A percentile compares a stretch with the other conserved stretches of the same genome.
Evolutionary conservation across 1,139 yeast species (phyloP).

Genomic region (Yarrowia galli): DNA sequence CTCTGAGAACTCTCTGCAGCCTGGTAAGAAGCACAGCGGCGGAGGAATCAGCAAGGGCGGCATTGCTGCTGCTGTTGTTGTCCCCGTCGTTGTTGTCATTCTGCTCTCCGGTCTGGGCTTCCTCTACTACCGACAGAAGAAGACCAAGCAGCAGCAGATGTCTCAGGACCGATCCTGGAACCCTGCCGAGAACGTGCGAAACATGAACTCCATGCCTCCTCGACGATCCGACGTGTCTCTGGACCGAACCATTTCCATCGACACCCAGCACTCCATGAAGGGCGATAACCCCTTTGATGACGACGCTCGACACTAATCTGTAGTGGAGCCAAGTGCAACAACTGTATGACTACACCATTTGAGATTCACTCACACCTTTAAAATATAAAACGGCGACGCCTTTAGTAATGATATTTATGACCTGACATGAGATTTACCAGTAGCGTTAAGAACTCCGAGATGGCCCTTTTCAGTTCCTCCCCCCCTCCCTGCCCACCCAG

Average conservation of each 20-base stretch:
- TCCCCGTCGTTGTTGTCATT: conserved; percentile 52
- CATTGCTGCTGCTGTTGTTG: conserved; percentile 56
- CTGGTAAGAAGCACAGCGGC: conserved; percentile 41
- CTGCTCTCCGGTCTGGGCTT: conserved; percentile 39
- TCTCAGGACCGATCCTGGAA: conserved; percentile 21
- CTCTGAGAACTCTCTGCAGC: conserved; percentile 50
- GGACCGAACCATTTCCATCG: conserved; percentile 31
- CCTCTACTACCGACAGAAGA: conserved; percentile 40
- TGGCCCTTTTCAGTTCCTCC: too few relatives aligned
- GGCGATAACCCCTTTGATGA: conserved; percentile 34
- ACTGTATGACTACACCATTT: conserved; percentile 29
- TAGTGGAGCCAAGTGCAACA: background rate
- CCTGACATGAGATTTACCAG: too few relatives aligned
- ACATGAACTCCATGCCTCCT: conserved; percentile 31
- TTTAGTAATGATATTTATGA: conserved; percentile 35
- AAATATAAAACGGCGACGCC: conserved; percentile 2
- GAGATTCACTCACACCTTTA: conserved; percentile 14
- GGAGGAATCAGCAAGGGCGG: conserved; percentile 44
- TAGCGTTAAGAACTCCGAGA: too few relatives aligned
- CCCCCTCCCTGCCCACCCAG: too few relatives aligned
- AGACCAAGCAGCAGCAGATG: conserved; percentile 21
- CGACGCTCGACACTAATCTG: background rate
- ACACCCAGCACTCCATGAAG: conserved; percentile 35
- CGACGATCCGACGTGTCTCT: conserved; percentile 37
- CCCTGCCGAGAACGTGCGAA: conserved; percentile 38